Evolutionary conservation across 129 eudicot genomes (phyloP), one percentile per base, ranked within the genome.

Genomic region (Artemisia argyi): DNA sequence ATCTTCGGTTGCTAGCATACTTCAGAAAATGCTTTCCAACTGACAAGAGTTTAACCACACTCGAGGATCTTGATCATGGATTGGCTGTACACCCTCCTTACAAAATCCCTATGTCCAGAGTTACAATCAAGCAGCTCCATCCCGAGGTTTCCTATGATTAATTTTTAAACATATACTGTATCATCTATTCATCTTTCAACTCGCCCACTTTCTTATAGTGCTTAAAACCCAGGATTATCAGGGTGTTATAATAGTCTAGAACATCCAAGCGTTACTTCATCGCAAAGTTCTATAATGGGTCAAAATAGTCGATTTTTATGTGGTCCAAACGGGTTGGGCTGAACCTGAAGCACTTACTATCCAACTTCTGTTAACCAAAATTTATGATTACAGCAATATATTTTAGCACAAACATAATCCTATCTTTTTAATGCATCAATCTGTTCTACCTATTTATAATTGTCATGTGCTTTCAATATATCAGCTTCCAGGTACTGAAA

Each of bases 1-100:
- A 91, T 73, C 19, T 85, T 62, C 89, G 92, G 18, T 56, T 85
- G 63, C 70, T 85, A 72, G 95, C 91, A 14, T 91, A 91, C 68
- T 85, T 91, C 74, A 83, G 91, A 77, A 92, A 91, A 63, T 88
- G 95, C 73, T 82, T 91, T 66, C 80, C 88, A 1, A 79, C 72
- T 61, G 79, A 85, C 19, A 69, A 65, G 75, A 63, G 44, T 73
- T 64, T 87, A 71, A 74, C 76, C 60, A 87, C 91, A 15, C 83
- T 83, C 16, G 77, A 87, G 78, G 89, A 87, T 74, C 97, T 90
- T 76, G 81, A 86, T 69, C 83, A 53, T 60, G 84, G 81, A 42
- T 83, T 90, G 73, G 87, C 91, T 73, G 82, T 84, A 53, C 89
- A 76, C 65, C 83, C 89, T 78, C 91, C 97, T 57, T 83, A 83